phyloP scores from a whole-genome alignment of 495 filamentous ascomycete species.

The Lasiosphaeriaceae sp. region DNA sequence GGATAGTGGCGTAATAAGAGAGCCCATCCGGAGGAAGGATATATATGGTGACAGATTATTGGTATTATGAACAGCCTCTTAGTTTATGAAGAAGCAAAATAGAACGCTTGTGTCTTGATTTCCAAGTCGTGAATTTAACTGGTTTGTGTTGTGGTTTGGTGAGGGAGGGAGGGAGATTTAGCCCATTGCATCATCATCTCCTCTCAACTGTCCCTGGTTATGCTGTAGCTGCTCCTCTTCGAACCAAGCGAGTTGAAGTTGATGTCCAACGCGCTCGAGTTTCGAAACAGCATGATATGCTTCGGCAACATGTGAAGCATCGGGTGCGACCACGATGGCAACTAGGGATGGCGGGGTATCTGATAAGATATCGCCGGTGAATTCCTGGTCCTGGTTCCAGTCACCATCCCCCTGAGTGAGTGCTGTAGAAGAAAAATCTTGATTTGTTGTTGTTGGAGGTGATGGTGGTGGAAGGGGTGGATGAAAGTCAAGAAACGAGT shows the following conservation, averaged over 20 bases:
- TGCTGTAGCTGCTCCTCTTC: conserved; percentile 8
- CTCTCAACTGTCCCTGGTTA: not conserved
- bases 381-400: not conserved
- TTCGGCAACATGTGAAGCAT: conserved; percentile 23
- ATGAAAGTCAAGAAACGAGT: conserved; percentile 27
- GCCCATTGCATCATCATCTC: not conserved
- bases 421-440: too few species aligned
- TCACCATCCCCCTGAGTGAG: too few species aligned
- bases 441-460: not conserved
- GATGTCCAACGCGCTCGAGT: conserved; percentile 34
- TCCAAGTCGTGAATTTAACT: not conserved
- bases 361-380: not conserved
- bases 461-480: not conserved
- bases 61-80: conserved; percentile 5
- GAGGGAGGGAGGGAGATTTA: not conserved
- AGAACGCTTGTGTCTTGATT: not conserved
- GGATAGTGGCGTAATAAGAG: not conserved
- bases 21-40: not conserved
- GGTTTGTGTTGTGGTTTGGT: not conserved
- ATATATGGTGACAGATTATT: conserved; percentile 6
- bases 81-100: conserved; percentile 7
- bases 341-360: conserved; percentile 30
- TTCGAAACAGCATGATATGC: conserved; percentile 29
- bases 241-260: conserved; percentile 29
- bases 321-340: conserved; percentile 28